Evolutionary conservation across 495 filamentous ascomycete species (phyloP).

Genomic region (Xeromyces bisporus): DNA sequence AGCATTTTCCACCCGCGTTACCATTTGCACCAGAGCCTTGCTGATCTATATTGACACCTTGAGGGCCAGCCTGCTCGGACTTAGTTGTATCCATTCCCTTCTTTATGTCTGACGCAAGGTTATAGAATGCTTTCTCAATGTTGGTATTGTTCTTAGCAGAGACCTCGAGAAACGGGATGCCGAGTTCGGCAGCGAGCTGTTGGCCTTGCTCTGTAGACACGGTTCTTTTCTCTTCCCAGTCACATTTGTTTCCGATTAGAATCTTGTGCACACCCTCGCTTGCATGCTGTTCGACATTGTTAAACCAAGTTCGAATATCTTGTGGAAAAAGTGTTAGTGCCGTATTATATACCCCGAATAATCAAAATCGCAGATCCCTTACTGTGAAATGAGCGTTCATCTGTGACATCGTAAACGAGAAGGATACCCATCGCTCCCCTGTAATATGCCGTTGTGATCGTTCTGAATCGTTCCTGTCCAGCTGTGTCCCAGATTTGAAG

Average conservation of each 20-base stretch:
- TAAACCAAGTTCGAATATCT: conserved; percentile 99
- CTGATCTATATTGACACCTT: conserved; percentile 57
- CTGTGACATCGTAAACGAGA: conserved; percentile 95
- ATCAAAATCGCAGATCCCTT: conserved; percentile 17
- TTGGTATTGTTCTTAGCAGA: conserved; percentile 98
- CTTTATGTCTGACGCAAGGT: conserved; percentile 91
- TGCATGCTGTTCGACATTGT: conserved; percentile 96
- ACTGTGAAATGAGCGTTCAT: conserved; percentile 96
- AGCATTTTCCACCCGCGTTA: conserved; percentile 65
- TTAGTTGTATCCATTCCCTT: conserved; percentile 63
- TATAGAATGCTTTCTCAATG: conserved; percentile 97
- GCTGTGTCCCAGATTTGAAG: conserved; percentile 99
- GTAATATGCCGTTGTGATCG: conserved; percentile 98
- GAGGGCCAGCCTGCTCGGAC: conserved; percentile 46
- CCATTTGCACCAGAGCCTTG: conserved; percentile 40
- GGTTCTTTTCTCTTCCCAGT: conserved; percentile 97
- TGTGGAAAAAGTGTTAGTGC: conserved; percentile 4
- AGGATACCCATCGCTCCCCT: conserved; percentile 96
- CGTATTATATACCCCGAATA: conserved; percentile 1
- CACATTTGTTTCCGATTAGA: conserved; percentile 98
- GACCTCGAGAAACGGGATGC: conserved; percentile 96
- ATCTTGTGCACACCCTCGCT: conserved; percentile 99
- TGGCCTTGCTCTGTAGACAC: conserved; percentile 89
- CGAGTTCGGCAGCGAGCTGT: conserved; percentile 83
- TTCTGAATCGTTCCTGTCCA: conserved; percentile 93